phyloP scores from a whole-genome alignment of 768 basidiomycete genomes.

The Collybiopsis confluens region DNA sequence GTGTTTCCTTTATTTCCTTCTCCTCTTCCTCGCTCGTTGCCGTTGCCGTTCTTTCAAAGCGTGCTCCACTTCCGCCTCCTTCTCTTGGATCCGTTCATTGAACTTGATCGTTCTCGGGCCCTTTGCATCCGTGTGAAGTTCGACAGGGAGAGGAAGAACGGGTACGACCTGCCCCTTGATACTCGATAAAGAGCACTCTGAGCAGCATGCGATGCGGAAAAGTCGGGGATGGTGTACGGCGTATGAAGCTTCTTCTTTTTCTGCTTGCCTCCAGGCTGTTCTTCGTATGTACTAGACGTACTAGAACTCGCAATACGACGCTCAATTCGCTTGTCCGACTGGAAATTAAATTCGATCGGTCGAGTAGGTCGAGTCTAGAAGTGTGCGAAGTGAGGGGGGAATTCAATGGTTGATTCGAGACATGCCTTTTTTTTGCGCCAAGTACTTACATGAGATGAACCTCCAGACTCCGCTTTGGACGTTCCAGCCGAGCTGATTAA shows the following conservation, averaged over 20 bases:
- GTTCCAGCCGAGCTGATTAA: not conserved
- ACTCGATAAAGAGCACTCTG: conserved; percentile 37
- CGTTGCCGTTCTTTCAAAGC: conserved; percentile 42
- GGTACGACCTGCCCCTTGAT: conserved; percentile 46
- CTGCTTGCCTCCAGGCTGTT: conserved; percentile 11
- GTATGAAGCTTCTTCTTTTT: conserved; percentile 20
- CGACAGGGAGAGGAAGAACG: conserved; percentile 41
- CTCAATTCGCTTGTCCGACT: conserved; percentile 43
- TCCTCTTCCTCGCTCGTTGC: conserved; percentile 52
- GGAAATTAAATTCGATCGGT: conserved; percentile 51
- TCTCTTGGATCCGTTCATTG: conserved; percentile 52
- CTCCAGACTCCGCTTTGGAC: not conserved
- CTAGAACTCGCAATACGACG: conserved; percentile 33
- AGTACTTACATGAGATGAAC: not conserved
- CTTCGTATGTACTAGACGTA: conserved; percentile 25
- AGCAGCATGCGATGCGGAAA: conserved; percentile 49
- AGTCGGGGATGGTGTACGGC: conserved; percentile 41
- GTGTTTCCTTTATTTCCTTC: conserved; percentile 55
- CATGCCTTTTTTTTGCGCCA: no score
- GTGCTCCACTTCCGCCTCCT: conserved; percentile 48
- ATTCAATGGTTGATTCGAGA: no score
- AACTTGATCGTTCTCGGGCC: conserved; percentile 62
- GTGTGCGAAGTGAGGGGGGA: not conserved
- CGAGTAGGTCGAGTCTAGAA: conserved; percentile 31
- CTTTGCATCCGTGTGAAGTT: conserved; percentile 51